Base-by-base conservation (phyloP, 23 red algal species). In the Gracilaria gracilis region DNA sequence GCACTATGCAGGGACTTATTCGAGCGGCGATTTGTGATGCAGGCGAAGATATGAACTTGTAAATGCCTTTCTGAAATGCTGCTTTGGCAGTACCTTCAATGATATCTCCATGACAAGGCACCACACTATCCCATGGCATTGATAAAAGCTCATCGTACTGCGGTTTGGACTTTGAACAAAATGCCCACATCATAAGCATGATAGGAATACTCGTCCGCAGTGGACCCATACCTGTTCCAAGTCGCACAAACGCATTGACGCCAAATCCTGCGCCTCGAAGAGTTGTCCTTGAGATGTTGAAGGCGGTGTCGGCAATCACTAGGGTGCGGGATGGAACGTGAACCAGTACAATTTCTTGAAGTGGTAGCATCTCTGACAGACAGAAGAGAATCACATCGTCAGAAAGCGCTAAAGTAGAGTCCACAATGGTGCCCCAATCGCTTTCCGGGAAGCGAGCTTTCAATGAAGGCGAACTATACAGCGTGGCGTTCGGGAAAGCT, bases 391-490 rank as follows among this genome's bases (percentile, higher is more conserved):
- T 69, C n/a, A 86, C 64, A 34, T 37, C 64, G n/a, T 86, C 82
- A 5, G 49, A 38, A 8, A 67, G 57, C 23, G 36, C 82, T 31
- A 51, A 35, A 28, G 35, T 2, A 14, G 59, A 46, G 16, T 11
- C 7, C 36, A 86, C 28, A 48, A 74, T 67, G 6, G 82, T 86
- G 40, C 82, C 82, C 82, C 82, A 84, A 17, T 86, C 65, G 25
- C 62, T 33, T 17, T 86, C 61, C 37, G 82, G 82, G 64, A 70
- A 70, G 28, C 64, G 59, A 16, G 14, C 16, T 20, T 61, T 61
- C 23, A 86, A 57, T 31, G 58, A 44, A 19, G 82, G 82, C 14
- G 82, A 86, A 24, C 82, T 86, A 42, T 86, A 86, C 82, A 86
- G 64, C 11, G 61, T 70, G 20, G 82, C 82, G 40, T 86, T 27